Base-by-base conservation (phyloP, 2,329 filamentous ascomycete genomes). In the Fusarium dlaminii region DNA sequence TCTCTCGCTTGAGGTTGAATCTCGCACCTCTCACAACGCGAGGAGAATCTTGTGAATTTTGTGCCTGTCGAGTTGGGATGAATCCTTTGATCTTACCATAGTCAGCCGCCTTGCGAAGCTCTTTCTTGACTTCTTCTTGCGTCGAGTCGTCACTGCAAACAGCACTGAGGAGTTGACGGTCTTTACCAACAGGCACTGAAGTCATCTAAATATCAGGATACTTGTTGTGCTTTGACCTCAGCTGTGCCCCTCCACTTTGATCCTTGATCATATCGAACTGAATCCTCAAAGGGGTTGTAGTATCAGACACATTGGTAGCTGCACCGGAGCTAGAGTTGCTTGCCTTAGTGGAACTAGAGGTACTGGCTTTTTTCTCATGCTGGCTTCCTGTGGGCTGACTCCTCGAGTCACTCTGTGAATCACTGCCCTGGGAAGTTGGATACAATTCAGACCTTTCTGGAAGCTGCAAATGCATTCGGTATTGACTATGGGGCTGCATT, bases 31-130 rank as follows among this genome's bases (percentile, higher is more conserved):
- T 52, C 29, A 45, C 37, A 12, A 34, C 8, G 24, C 36, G 34
- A 24, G 58, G 43, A 39, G 58, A 68, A 18, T 52, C 58, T 29
- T 64, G 48, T 9, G 71, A 54, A 37, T 30, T 43, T 45, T 69
- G 72, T 8, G 59, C 71, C 27, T 74, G 71, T n/a, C 67, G 67
- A 48, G 71, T 74, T 24, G 71, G 71, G 34, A 74, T 68, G 24
- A 74, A 74, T 2, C 71, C 71, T 20, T 63, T 52, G 37, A 46
- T 46, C 59, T 72, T 74, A 30, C 48, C 54, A 29, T 56, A 29
- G 29, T 72, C 63, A 29, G 49, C 55, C 30, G 46, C 42, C 39
- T 49, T 55, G 52, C 71, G 66, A 37, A 72, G 67, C 10, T 68
- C 63, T 43, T 69, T 68, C 30, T 72, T 57, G 15, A 63, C 40